Evolutionary conservation across 2,329 filamentous ascomycete species (phyloP).

Genomic region (Xylaria sp.): DNA sequence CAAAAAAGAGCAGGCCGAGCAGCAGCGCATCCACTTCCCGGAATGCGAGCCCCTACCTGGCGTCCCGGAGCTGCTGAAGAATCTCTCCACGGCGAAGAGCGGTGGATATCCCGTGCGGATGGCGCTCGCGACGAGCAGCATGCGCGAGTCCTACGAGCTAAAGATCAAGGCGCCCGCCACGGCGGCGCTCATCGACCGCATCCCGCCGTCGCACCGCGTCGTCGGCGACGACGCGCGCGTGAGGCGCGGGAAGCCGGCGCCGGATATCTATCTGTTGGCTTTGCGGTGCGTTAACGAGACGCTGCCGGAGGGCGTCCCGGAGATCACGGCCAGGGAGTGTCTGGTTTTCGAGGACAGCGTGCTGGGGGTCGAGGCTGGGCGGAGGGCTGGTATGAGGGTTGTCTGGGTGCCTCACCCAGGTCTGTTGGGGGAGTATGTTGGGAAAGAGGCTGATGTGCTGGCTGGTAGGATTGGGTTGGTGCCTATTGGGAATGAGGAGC

Average conservation of each 20-base stretch:
- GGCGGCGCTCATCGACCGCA: conserved; percentile 51
- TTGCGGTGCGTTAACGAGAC: conserved; percentile 71
- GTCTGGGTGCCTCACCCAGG: conserved; percentile 77
- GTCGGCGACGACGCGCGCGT: conserved; percentile 75
- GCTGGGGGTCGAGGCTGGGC: conserved; percentile 75
- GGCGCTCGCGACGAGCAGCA: conserved; percentile 74
- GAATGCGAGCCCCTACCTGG: conserved; percentile 71
- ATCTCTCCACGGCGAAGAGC: conserved; percentile 51
- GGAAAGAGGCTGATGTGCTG: conserved; percentile 46
- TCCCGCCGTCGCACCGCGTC: conserved; percentile 66
- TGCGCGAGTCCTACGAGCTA: conserved; percentile 67
- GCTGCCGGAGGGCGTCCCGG: conserved; percentile 58
- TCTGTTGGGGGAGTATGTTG: conserved; percentile 55
- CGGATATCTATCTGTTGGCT: conserved; percentile 78
- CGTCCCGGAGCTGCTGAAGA: conserved; percentile 64
- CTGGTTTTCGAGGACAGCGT: conserved; percentile 81
- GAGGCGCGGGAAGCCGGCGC: conserved; percentile 74
- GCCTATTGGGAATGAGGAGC: conserved; percentile 48
- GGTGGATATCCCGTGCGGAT: conserved; percentile 55
- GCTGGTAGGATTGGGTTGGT: conserved; percentile 48
- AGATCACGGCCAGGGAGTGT: conserved; percentile 72
- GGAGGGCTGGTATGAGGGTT: conserved; percentile 78
- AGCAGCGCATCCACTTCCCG: conserved; percentile 70
- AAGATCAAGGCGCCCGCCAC: conserved; percentile 61
- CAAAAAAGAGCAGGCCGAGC: conserved; percentile 58